phyloP scores from a whole-genome alignment of 1,284 basidiomycete species.

The Cryptococcus hybrid region DNA sequence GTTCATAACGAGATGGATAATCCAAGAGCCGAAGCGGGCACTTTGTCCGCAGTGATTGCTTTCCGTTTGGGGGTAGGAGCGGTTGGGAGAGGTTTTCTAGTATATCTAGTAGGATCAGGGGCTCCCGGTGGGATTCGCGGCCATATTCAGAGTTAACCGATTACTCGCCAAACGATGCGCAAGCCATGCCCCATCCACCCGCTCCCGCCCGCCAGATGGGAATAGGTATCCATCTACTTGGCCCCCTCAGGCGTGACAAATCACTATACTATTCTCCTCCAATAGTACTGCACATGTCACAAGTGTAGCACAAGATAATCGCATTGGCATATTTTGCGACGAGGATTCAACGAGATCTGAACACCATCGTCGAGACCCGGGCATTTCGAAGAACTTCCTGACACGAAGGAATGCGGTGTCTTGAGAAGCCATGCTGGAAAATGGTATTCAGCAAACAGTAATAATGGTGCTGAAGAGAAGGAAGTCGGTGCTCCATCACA shows the following conservation, averaged over 20 bases:
- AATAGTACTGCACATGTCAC: background rate
- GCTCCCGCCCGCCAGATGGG: conserved; percentile 24
- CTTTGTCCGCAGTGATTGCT: no score
- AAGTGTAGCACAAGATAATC: conserved; percentile 8
- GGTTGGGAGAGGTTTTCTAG: conserved; percentile 21
- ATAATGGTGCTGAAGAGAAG: no score
- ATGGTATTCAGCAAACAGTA: no score
- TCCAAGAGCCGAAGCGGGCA: no score
- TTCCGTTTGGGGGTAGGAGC: conserved; percentile 27
- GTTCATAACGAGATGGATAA: no score
- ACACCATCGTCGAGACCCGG: background rate
- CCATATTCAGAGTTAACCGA: conserved; percentile 25
- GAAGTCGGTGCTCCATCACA: no score
- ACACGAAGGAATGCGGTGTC: background rate
- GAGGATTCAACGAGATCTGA: conserved; percentile 32
- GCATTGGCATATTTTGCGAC: conserved; percentile 38
- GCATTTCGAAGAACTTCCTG: background rate
- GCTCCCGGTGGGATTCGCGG: background rate
- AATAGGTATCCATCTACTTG: conserved; percentile 31
- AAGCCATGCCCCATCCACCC: conserved; percentile 14
- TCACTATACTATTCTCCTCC: conserved; percentile 10
- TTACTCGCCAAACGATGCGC: conserved; percentile 3
- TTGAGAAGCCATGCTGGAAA: no score
- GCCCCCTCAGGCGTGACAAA: conserved; percentile 16
- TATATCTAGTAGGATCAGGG: conserved; percentile 17